These are phyloP conservation scores for Syzygium jambos DNA, from an alignment of 345 rosid genomes.

Conservation along the genomic window DNA sequence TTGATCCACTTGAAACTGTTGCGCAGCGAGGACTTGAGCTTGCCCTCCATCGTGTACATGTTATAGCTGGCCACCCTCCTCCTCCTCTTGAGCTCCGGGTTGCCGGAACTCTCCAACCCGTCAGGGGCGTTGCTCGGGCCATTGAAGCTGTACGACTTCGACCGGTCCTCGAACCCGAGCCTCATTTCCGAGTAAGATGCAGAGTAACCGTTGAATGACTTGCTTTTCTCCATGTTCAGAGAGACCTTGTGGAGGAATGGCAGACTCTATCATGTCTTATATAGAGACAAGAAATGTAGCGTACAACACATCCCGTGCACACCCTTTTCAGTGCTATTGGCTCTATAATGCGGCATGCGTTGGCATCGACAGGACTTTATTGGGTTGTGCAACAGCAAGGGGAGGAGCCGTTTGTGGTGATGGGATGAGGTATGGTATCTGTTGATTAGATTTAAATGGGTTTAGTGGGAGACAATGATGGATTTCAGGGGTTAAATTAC, in stretches of 20 bases:
- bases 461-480: not conserved
- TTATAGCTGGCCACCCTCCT: slow-evolving; percentile 55
- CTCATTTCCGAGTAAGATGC: slow-evolving; percentile 16
- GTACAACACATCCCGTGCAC: not conserved
- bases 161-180: slow-evolving; percentile 25
- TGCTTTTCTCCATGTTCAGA: slow-evolving; percentile 46
- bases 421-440: not conserved
- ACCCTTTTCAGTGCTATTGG: not conserved
- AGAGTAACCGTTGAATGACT: slow-evolving; percentile 33
- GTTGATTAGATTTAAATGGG: not conserved
- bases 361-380: not conserved
- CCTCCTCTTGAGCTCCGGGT: slow-evolving; percentile 48
- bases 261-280: not conserved
- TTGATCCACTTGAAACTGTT: slow-evolving; percentile 70
- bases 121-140: slow-evolving; percentile 18
- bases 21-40: slow-evolving; percentile 39
- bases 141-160: slow-evolving; percentile 44
- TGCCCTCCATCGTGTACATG: slow-evolving; percentile 44
- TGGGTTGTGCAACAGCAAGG: not conserved
- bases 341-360: not conserved
- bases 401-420: not conserved
- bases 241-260: not conserved
- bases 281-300: not conserved
- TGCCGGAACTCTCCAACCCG: slow-evolving; percentile 9
- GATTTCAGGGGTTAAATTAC: not conserved